Percentiles rank a stretch among this genome's conserved stretches.
Evolutionary conservation across 2,329 filamentous ascomycete species (phyloP).

Genomic region (Akanthomyces dipterigenus): DNA sequence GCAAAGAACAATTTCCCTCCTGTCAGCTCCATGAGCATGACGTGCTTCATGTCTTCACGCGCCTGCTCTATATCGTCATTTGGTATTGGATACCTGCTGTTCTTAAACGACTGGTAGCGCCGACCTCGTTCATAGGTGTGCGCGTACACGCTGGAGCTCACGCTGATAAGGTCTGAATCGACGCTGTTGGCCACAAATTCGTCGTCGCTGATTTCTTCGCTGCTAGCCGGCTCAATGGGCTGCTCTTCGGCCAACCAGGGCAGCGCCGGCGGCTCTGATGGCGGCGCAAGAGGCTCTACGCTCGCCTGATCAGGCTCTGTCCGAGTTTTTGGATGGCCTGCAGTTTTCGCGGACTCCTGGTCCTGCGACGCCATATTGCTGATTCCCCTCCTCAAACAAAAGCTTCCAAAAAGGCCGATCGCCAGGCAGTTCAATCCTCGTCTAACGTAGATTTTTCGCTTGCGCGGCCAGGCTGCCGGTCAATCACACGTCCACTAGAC

Average conservation of each 20-base stretch:
- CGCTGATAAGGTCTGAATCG: conserved; percentile 9
- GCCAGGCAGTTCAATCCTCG: background rate
- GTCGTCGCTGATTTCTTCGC: conserved; percentile 8
- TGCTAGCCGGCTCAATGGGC: conserved; percentile 1
- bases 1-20: conserved; percentile 33
- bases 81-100: conserved; percentile 39
- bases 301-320: background rate
- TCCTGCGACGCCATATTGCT: background rate
- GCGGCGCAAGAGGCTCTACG: background rate
- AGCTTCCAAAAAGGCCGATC: background rate
- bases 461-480: background rate
- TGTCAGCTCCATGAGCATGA: conserved; percentile 37
- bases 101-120: conserved; percentile 37
- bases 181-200: conserved; percentile 6
- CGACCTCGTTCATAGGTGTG: conserved; percentile 28
- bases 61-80: conserved; percentile 41
- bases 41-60: conserved; percentile 39
- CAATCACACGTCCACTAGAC: background rate
- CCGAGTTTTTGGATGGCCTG: background rate
- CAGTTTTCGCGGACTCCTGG: background rate
- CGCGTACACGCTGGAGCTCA: conserved; percentile 26
- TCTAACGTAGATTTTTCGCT: background rate
- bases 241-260: background rate
- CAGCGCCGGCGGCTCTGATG: background rate
- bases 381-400: background rate